Evolutionary conservation across 164 flowering plant genomes (phyloP).

Genomic region (Platanus orientalis): DNA sequence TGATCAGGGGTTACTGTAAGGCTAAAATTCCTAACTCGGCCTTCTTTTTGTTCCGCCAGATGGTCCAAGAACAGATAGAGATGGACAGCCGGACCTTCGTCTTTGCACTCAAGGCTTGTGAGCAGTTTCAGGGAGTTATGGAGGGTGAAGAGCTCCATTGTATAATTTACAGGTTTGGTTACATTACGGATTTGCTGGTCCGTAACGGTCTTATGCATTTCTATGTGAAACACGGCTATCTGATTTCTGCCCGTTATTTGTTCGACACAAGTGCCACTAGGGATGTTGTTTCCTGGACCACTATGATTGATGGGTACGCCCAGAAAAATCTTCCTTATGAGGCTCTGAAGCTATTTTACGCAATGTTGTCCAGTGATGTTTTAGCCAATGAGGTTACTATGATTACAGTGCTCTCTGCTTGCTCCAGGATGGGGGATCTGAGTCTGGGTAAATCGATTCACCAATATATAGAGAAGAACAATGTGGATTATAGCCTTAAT

Average conservation of each 20-base stretch:
- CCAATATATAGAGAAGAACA: conserved; percentile 27
- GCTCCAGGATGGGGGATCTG: conserved; percentile 44
- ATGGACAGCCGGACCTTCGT: conserved; percentile 54
- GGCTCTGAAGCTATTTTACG: conserved; percentile 41
- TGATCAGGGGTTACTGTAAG: conserved; percentile 49
- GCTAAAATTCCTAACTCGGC: conserved; percentile 21
- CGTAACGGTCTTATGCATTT: conserved; percentile 54
- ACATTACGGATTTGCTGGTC: conserved; percentile 35
- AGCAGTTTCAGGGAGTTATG: conserved; percentile 15
- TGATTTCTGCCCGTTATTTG: conserved; percentile 33
- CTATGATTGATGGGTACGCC: conserved; percentile 51
- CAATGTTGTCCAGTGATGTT: conserved; percentile 32
- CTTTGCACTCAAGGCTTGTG: conserved; percentile 53
- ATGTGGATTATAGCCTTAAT: conserved; percentile 30
- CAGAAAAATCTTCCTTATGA: conserved; percentile 24
- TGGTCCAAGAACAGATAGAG: conserved; percentile 41
- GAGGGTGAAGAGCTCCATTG: conserved; percentile 43
- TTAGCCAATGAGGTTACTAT: conserved; percentile 70
- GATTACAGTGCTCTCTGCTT: conserved; percentile 59
- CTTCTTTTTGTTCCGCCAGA: conserved; percentile 33
- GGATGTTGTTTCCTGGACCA: conserved; percentile 66
- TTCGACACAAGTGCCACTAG: conserved; percentile 38
- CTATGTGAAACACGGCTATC: conserved; percentile 30
- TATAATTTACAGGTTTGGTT: conserved; percentile 42
- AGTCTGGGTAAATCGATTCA: conserved; percentile 36